A percentile compares a stretch with the other conserved stretches of the same genome.
Conservation (phyloP, 108 stramenopile species). For the Skeletonema menzelii region DNA sequence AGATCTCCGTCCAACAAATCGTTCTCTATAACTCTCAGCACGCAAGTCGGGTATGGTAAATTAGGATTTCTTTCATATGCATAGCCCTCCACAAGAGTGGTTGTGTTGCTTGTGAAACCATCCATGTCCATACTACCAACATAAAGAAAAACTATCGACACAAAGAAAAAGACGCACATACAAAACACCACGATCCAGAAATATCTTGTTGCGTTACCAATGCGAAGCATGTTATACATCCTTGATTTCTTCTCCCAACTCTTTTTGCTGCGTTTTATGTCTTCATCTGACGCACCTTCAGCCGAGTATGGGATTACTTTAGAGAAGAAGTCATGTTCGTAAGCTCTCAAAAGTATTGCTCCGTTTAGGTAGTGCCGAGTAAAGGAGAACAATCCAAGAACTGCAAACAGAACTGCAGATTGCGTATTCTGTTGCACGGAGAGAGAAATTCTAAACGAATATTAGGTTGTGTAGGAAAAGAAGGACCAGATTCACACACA, state of each 20-base stretch:
- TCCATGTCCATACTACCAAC: background rate
- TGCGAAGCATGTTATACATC: constrained; percentile 19
- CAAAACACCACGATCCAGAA: constrained; percentile 24
- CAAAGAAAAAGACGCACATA: constrained; percentile 18
- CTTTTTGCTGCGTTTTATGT: background rate
- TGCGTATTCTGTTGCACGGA: constrained; percentile 16
- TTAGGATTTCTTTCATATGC: constrained; percentile 7
- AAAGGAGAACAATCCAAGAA: constrained; percentile 24
- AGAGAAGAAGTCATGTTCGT: constrained; percentile 25
- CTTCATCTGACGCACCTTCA: background rate
- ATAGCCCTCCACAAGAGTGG: constrained; percentile 19
- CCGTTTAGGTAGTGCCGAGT: constrained; percentile 42
- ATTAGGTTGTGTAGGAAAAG: constrained; percentile 3
- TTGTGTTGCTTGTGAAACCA: constrained; percentile 5
- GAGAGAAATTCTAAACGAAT: constrained; percentile 18
- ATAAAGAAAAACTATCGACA: constrained; percentile 21
- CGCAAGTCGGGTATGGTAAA: constrained; percentile 39
- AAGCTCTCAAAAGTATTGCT: constrained; percentile 8
- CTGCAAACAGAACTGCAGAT: constrained; percentile 24
- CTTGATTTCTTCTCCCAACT: constrained; percentile 26
- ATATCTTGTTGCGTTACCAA: constrained; percentile 22
- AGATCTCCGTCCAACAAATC: constrained; percentile 20
- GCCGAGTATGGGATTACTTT: background rate
- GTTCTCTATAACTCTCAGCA: constrained; percentile 9
- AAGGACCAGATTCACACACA: constrained; percentile 2